Base-by-base conservation (phyloP, 805 yeast genomes). In the Clavispora vitiphila region DNA sequence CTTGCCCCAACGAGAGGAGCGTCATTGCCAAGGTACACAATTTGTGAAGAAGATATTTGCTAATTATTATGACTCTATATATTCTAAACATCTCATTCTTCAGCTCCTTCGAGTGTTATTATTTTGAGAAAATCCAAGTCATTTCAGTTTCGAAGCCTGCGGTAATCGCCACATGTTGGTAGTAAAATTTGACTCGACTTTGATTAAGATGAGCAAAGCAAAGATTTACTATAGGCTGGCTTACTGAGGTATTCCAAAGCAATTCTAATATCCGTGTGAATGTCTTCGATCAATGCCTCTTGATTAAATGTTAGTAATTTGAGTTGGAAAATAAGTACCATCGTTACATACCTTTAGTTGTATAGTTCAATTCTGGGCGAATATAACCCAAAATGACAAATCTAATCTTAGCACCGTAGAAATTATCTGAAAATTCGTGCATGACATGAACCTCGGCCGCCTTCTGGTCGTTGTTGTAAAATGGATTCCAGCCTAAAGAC, bases 401-500 rank as follows among this genome's bases (percentile, higher is more conserved):
- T 41, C 71, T 72, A 39, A 91, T 74, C 8, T 59, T 47, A 8
- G 96, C 91, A 4, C 99, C 99, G 55, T 93, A 93, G 59, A 93
- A 93, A 48, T 76, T 71, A 9, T 67, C 55, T 0, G 57, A 48
- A 55, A 89, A 93, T 34, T 81, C 65, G 64, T 88, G 95, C 41
- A 93, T 71, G 5, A 93, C 75, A 61, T 93, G 96, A 18, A 93
- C 69, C 55, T 93, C 95, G 3, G 93, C 95, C 0, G 96, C 81
- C 63, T 86, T 87, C 52, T 76, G 76, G 38, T 77, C 71, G 62
- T 93, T 90, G 20, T 81, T 76, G 65, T 80, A 93, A 59, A 83
- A 91, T 29, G 99, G 98, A 58, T 93, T 93, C 86, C 89, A 87
- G 1, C 99, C 99, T 15, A 93, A 74, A 8, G 96, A 86, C 86